phyloP scores from a whole-genome alignment of 148 eudicot species.

The Silene latifolia region DNA sequence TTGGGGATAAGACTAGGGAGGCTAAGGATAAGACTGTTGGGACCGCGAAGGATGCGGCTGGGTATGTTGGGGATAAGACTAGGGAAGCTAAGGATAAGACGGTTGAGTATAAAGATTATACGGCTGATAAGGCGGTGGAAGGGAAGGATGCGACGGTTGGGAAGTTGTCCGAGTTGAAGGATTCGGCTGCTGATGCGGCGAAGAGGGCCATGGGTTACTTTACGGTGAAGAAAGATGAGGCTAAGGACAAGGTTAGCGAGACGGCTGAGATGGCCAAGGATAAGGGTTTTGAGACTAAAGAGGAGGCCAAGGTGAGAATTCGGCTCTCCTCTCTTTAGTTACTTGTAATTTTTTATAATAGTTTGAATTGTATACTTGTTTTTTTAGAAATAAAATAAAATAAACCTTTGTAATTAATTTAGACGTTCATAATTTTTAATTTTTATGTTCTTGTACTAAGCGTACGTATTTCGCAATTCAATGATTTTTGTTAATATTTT shows the following conservation, averaged over 20 bases:
- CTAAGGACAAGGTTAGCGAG: slow-evolving; percentile 27
- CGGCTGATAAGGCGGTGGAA: slow-evolving; percentile 26
- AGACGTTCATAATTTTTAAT: no score
- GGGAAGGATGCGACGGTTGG: slow-evolving; percentile 27
- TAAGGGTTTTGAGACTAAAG: slow-evolving; percentile 26
- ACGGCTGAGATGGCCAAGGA: slow-evolving; percentile 23
- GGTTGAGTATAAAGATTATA: slow-evolving; percentile 18
- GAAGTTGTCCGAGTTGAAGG: slow-evolving; percentile 23
- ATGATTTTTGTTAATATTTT: neutral
- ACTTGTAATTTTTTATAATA: neutral
- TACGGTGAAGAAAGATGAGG: slow-evolving; percentile 17
- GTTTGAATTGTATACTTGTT: no score
- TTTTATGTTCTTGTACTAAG: no score
- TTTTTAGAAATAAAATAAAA: no score
- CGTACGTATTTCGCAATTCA: no score
- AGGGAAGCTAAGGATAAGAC: slow-evolving; percentile 17
- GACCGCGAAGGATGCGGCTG: slow-evolving; percentile 27
- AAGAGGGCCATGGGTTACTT: slow-evolving; percentile 14
- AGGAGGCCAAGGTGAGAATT: slow-evolving; percentile 47
- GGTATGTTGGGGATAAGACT: slow-evolving; percentile 13
- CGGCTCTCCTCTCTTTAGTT: slow-evolving; percentile 29
- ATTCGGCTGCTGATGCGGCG: slow-evolving; percentile 27
- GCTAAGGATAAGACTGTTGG: slow-evolving; percentile 20
- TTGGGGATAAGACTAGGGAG: slow-evolving; percentile 6
- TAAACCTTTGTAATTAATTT: no score